Percentiles rank a stretch among this genome's conserved stretches.
These are phyloP conservation scores for Scutellaria galericulata DNA, from an alignment of 257 asterid genomes.

Conservation along the genomic window DNA sequence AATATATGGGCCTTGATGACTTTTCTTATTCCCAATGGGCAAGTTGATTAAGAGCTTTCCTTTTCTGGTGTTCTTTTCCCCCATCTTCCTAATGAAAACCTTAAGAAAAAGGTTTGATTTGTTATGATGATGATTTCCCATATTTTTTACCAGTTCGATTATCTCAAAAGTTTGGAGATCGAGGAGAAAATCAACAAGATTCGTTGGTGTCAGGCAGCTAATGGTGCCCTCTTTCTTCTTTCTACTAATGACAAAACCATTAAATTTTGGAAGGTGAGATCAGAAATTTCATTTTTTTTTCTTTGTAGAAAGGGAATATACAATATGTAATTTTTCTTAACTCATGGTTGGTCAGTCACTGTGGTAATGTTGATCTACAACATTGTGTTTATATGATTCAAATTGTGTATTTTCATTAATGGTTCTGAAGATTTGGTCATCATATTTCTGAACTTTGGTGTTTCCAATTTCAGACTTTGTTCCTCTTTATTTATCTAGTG, in stretches of 20 bases:
- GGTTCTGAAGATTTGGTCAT: slow-evolving; percentile 27
- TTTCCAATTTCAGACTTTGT: slow-evolving; percentile 22
- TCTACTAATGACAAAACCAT: slow-evolving; percentile 89
- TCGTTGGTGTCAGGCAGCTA: slow-evolving; percentile 83
- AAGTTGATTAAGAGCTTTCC: slow-evolving; percentile 28
- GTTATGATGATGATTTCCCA: slow-evolving; percentile 33
- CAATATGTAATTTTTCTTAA: neutral
- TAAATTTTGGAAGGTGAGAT: slow-evolving; percentile 79
- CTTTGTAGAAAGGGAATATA: slow-evolving; percentile 15
- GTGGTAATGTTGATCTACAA: slow-evolving; percentile 7
- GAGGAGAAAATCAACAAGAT: slow-evolving; percentile 93
- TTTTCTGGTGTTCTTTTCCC: neutral
- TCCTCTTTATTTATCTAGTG: slow-evolving; percentile 22
- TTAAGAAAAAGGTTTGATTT: slow-evolving; percentile 26
- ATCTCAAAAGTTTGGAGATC: slow-evolving; percentile 84
- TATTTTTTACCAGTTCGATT: slow-evolving; percentile 68
- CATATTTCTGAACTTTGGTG: slow-evolving; percentile 17
- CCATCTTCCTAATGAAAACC: slow-evolving; percentile 12
- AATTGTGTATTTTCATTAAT: neutral
- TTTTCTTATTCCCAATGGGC: neutral
- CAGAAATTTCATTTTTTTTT: slow-evolving; percentile 22
- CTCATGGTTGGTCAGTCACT: slow-evolving; percentile 32
- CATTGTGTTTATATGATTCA: slow-evolving; percentile 24
- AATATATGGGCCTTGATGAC: slow-evolving; percentile 8
- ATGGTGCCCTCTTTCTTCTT: slow-evolving; percentile 75